phyloP scores from a whole-genome alignment of 2,329 filamentous ascomycete genomes.

The Colletotrichum tabaci region DNA sequence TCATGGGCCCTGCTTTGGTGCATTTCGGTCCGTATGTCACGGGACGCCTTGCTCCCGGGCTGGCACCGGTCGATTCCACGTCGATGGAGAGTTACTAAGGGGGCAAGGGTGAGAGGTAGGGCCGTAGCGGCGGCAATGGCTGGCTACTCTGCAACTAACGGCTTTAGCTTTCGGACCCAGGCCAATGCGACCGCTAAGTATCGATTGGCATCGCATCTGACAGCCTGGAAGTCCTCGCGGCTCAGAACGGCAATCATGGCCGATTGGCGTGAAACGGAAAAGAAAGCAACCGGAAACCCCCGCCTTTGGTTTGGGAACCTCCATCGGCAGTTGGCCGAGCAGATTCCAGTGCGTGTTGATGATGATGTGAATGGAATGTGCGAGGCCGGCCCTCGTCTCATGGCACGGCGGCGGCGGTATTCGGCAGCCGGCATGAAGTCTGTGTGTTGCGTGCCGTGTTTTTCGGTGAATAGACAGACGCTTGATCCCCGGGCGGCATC shows the following conservation, averaged over 20 bases:
- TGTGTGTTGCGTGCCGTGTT: not conserved
- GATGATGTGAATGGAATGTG: not conserved
- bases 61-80: constrained; percentile 31
- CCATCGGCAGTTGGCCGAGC: constrained; percentile 18
- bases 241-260: not conserved
- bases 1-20: constrained; percentile 21
- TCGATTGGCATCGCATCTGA: not conserved
- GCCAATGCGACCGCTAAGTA: not conserved
- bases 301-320: constrained; percentile 3
- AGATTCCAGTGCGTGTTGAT: constrained; percentile 18
- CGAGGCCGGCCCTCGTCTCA: constrained; percentile 7
- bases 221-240: too few species aligned
- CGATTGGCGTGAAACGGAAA: constrained; percentile 29
- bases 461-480: not conserved
- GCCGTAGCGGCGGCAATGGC: constrained; percentile 22
- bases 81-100: not conserved
- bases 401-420: not conserved
- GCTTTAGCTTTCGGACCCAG: constrained; percentile 9
- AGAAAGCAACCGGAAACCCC: constrained; percentile 25
- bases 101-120: constrained; percentile 20
- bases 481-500: not conserved
- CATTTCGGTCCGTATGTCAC: constrained; percentile 29
- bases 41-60: constrained; percentile 26
- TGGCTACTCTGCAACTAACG: constrained; percentile 13
- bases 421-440: not conserved